Evolutionary conservation across 495 filamentous ascomycete species (phyloP), one percentile per base, ranked within the genome.

Genomic region (Ramalina peruviana): DNA sequence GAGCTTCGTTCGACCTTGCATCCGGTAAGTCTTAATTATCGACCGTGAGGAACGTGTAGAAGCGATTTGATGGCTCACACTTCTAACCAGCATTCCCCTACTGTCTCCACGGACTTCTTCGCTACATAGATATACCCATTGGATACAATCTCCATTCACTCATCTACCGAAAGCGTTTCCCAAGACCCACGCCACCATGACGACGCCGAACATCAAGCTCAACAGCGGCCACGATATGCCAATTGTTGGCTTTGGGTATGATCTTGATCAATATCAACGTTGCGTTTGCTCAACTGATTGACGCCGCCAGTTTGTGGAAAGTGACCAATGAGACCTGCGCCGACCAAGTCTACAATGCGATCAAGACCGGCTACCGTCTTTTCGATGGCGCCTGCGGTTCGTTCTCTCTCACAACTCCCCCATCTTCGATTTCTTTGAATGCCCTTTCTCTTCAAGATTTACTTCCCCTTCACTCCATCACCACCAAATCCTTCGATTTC

Each of bases 361-460:
- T 94, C 72, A 92, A 92, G 69, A 69, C 78, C 26, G 87, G 87
- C 23, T 94, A 94, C 70, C 75, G 87, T 50, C 73, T 89, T 36
- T 86, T 93, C 54, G 87, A 94, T 55, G 87, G 87, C 55, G 87
- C 87, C 51, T 85, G 80, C 63, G 87, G 85, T 89, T 73, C 56
- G 74, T 71, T 36, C 40, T 19, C 21, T 16, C 13, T 19, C 37
- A 17, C 6, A 6, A n/a, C 11, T 17, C 45, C 21, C 9, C 3
- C 6, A n/a, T 6, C 33, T 4, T 10, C 3, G 37, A 40, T 15
- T 19, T 30, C n/a, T 23, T 17, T 13, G 30, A 13, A 33, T 11
- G 5, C 7, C 12, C 27, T 33, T 33, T 12, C 11, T 6, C 7
- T 4, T 9, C 11, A 33, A 12, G 9, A 33, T 1, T 1, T 6